These are phyloP conservation scores for Dendrostoma leiphaemia DNA, from an alignment of 2,329 filamentous ascomycete genomes.

Conservation along the genomic window DNA sequence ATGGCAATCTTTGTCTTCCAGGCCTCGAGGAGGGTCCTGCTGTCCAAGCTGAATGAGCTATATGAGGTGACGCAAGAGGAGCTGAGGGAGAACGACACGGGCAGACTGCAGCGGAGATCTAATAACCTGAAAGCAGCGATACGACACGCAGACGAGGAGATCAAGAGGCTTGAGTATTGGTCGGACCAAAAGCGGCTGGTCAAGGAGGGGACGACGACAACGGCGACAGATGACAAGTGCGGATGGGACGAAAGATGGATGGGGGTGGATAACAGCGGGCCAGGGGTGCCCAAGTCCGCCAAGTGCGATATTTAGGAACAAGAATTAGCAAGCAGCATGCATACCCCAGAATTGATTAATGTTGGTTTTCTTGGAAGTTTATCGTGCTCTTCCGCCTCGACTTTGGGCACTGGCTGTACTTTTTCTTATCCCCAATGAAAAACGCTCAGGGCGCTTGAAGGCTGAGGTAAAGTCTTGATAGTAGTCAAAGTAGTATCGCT, in stretches of 20 bases:
- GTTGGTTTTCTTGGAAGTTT: too few relatives aligned
- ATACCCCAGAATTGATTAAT: constrained; percentile 16
- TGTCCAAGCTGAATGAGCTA: constrained; percentile 66
- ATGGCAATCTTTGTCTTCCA: constrained; percentile 90
- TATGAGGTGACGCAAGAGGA: constrained; percentile 54
- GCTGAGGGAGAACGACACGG: constrained; percentile 40
- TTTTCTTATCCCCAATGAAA: too few relatives aligned
- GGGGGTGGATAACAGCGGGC: constrained; percentile 54
- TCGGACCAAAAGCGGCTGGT: constrained; percentile 75
- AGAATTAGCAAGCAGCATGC: constrained; percentile 16
- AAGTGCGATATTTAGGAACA: constrained; percentile 15
- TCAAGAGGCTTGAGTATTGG: constrained; percentile 82
- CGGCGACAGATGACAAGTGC: constrained; percentile 40
- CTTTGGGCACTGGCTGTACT: too few relatives aligned
- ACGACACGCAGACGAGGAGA: constrained; percentile 74
- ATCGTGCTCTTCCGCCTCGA: too few relatives aligned
- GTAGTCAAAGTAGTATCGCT: too few relatives aligned
- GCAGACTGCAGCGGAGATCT: constrained; percentile 42
- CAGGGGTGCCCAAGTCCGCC: constrained; percentile 33
- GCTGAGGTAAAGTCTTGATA: too few relatives aligned
- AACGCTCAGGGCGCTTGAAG: too few relatives aligned
- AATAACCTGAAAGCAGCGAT: constrained; percentile 72
- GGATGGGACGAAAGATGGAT: constrained; percentile 47
- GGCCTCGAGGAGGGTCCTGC: constrained; percentile 73
- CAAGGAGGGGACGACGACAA: constrained; percentile 45